Percentiles rank a stretch among this genome's conserved stretches.
These are phyloP conservation scores for Caloboletus inedulis DNA, from an alignment of 1,284 basidiomycete genomes.

Conservation along the genomic window DNA sequence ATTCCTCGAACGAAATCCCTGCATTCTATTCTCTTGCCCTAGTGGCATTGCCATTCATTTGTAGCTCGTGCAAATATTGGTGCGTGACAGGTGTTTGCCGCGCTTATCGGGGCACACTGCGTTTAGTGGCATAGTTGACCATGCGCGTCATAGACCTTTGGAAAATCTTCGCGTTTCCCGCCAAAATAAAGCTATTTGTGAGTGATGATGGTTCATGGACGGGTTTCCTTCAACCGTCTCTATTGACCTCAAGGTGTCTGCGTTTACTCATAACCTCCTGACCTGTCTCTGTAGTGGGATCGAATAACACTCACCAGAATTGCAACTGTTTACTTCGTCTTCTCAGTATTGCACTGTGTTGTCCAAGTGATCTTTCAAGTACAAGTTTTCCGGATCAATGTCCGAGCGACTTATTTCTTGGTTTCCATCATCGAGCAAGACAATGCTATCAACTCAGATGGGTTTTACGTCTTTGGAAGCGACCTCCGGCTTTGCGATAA, in stretches of 20 bases:
- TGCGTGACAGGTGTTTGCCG: not conserved
- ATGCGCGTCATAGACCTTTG: slow-evolving; percentile 49
- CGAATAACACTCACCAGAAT: slow-evolving; percentile 66
- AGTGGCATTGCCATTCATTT: slow-evolving; percentile 43
- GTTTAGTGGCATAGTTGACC: slow-evolving; percentile 4
- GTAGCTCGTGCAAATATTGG: slow-evolving; percentile 16
- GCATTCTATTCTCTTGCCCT: slow-evolving; percentile 36
- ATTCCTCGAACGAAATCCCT: not conserved
- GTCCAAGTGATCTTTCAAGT: slow-evolving; percentile 68
- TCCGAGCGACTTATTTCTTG: slow-evolving; percentile 52
- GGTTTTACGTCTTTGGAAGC: slow-evolving; percentile 52
- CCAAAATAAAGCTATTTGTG: slow-evolving; percentile 53
- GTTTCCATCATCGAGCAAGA: slow-evolving; percentile 49
- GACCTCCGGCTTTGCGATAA: slow-evolving; percentile 57
- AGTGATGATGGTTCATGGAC: slow-evolving; percentile 27
- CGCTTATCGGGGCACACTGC: not conserved
- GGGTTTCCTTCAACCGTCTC: not conserved
- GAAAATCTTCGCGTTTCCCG: slow-evolving; percentile 39
- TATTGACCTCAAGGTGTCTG: not conserved
- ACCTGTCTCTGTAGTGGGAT: slow-evolving; percentile 50
- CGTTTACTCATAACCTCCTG: not conserved
- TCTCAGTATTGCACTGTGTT: slow-evolving; percentile 64
- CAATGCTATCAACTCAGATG: slow-evolving; percentile 42
- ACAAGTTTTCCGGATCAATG: slow-evolving; percentile 64
- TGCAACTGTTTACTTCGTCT: slow-evolving; percentile 62